Evolutionary conservation across 225 moss, liverwort and hornwort species (phyloP).

Genomic region (Lunularia cruciata): DNA sequence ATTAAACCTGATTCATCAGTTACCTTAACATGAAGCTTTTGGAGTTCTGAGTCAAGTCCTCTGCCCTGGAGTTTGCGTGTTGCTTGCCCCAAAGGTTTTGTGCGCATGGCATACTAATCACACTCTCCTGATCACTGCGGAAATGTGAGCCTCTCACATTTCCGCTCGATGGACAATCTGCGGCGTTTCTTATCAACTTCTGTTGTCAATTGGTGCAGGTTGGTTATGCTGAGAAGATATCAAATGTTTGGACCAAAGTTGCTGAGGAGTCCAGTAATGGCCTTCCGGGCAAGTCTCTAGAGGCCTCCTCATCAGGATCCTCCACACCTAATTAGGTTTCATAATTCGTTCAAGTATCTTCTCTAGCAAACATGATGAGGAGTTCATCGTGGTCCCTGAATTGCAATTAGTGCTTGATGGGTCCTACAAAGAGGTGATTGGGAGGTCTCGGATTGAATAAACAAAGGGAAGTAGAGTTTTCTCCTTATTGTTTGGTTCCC

Average conservation of each 20-base stretch:
- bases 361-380: not conserved
- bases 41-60: no score
- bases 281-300: constrained; percentile 45
- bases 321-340: constrained; percentile 47
- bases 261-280: constrained; percentile 64
- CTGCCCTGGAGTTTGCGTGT: no score
- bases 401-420: constrained; percentile 7
- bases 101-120: no score
- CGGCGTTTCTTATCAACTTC: no score
- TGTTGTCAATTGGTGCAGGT: constrained; percentile 41
- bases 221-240: constrained; percentile 86
- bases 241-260: constrained; percentile 74
- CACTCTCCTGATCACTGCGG: no score
- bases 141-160: no score
- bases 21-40: no score
- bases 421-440: constrained; percentile 17
- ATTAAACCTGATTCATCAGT: no score
- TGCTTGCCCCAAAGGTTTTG: no score
- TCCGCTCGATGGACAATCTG: no score
- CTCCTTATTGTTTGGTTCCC: constrained; percentile 5
- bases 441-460: constrained; percentile 21
- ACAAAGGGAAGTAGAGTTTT: constrained; percentile 6
- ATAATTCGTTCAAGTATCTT: not conserved
- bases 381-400: not conserved
- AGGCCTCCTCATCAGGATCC: constrained; percentile 65